phyloP scores from a whole-genome alignment of 345 rosid species.

The Gossypium herbaceum region DNA sequence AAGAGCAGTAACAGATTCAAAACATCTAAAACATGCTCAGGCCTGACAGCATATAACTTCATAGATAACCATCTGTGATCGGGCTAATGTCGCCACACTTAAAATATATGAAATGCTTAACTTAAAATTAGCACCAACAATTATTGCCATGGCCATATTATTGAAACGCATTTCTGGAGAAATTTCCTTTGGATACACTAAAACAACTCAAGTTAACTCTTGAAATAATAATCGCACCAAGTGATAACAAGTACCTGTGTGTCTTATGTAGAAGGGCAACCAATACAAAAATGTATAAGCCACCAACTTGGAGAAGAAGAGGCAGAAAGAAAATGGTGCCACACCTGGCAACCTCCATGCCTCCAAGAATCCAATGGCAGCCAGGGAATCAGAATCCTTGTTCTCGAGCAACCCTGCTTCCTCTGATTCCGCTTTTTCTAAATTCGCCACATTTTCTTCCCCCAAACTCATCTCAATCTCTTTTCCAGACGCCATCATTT shows the following conservation, averaged over 20 bases:
- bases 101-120: not conserved
- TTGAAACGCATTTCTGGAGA: not conserved
- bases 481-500: constrained; percentile 24
- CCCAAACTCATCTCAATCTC: constrained; percentile 56
- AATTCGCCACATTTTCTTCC: constrained; percentile 27
- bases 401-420: constrained; percentile 45
- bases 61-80: not conserved
- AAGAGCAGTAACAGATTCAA: not conserved
- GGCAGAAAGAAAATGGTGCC: constrained; percentile 75
- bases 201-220: not conserved
- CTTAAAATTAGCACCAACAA: not conserved
- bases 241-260: constrained; percentile 54
- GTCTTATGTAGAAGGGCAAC: constrained; percentile 88
- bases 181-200: not conserved
- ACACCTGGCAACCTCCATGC: constrained; percentile 96
- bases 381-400: constrained; percentile 30
- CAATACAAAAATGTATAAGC: constrained; percentile 93
- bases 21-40: not conserved
- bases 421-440: constrained; percentile 50
- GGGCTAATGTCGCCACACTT: not conserved
- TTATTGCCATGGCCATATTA: not conserved
- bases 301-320: constrained; percentile 88
- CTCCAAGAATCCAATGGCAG: constrained; percentile 71
- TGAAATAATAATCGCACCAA: not conserved
- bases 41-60: not conserved